Percentiles rank a stretch among this genome's conserved stretches.
Conservation (phyloP, 495 filamentous ascomycete genomes). For the Aspergillus coremiiformis region DNA sequence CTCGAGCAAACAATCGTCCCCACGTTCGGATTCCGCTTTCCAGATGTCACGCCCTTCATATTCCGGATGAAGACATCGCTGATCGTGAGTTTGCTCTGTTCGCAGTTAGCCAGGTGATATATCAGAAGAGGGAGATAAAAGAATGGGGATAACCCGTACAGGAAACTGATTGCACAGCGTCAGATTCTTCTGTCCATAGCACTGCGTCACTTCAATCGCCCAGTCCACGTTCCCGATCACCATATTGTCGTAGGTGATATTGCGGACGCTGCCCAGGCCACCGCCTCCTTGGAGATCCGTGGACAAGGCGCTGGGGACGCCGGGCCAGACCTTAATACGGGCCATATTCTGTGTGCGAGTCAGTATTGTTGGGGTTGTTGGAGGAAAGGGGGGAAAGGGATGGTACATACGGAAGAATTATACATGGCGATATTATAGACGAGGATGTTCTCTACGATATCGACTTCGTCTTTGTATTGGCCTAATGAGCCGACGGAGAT, state of each 20-base stretch:
- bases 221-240: constrained; percentile 54
- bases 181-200: constrained; percentile 56
- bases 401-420: constrained; percentile 43
- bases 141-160: constrained; percentile 16
- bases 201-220: constrained; percentile 58
- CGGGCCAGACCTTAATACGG: constrained; percentile 67
- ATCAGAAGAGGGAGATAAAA: neutral
- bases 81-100: constrained; percentile 49
- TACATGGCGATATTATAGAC: constrained; percentile 62
- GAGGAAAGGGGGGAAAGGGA: neutral
- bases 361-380: neutral
- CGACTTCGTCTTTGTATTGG: constrained; percentile 54
- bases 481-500: constrained; percentile 63
- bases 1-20: constrained; percentile 54
- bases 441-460: constrained; percentile 59
- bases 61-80: constrained; percentile 47
- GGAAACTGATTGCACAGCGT: constrained; percentile 56
- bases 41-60: constrained; percentile 49
- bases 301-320: constrained; percentile 40
- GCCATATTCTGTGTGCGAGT: constrained; percentile 54
- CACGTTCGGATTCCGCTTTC: constrained; percentile 41
- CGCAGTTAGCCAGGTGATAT: neutral
- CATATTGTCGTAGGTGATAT: constrained; percentile 52
- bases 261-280: constrained; percentile 46
- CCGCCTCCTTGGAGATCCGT: constrained; percentile 56